These are phyloP conservation scores for Aspergillus sp. DNA, from an alignment of 2,329 filamentous ascomycete species.

Conservation along the genomic window DNA sequence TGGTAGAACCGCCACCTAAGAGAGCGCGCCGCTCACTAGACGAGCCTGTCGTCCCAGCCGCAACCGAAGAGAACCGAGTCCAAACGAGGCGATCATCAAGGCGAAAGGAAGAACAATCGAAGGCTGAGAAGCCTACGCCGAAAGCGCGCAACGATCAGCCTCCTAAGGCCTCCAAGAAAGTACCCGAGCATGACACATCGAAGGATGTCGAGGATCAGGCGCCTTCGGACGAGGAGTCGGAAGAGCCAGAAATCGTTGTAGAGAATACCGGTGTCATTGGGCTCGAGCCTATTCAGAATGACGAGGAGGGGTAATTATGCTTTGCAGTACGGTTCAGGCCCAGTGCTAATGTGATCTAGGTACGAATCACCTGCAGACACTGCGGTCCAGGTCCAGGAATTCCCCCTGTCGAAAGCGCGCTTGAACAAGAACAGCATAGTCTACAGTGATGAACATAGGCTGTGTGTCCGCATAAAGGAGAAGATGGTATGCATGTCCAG, in stretches of 20 bases:
- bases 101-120: conserved; percentile 20
- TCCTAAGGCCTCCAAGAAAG: conserved; percentile 10
- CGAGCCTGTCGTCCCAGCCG: conserved; percentile 16
- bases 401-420: conserved; percentile 42
- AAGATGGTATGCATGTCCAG: conserved; percentile 35
- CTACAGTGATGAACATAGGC: conserved; percentile 38
- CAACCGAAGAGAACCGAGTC: conserved; percentile 16
- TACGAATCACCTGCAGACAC: conserved; percentile 36
- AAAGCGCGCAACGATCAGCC: conserved; percentile 10
- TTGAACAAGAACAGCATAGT: conserved; percentile 41
- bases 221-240: conserved; percentile 22
- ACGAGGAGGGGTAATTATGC: conserved; percentile 29
- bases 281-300: conserved; percentile 26
- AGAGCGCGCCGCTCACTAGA: conserved; percentile 34
- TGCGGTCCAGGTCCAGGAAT: conserved; percentile 38
- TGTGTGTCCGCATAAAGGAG: conserved; percentile 45
- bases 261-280: conserved; percentile 27
- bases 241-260: conserved; percentile 16
- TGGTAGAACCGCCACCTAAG: conserved; percentile 39
- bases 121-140: conserved; percentile 15
- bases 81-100: conserved; percentile 26
- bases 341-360: conserved; percentile 24
- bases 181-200: neutral
- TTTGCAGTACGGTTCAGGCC: neutral
- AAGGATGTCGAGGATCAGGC: conserved; percentile 11